phyloP scores from a whole-genome alignment of 129 eudicot genomes.

The Flaveria ramosissima region DNA sequence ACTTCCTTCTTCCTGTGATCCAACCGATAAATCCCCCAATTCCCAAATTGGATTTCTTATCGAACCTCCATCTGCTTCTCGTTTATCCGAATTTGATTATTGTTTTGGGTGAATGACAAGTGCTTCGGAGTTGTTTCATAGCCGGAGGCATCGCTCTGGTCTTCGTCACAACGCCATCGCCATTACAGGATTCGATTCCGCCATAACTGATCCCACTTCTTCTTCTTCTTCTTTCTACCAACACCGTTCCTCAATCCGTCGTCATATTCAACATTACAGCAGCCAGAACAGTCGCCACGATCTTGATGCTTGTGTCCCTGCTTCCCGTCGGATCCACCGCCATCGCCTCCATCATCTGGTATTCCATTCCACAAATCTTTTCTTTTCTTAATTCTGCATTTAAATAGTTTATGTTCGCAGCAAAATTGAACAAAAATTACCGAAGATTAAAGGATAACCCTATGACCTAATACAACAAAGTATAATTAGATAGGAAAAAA shows the following conservation, averaged over 20 bases:
- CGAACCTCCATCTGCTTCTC: too few relatives aligned
- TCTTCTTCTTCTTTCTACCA: constrained; percentile 15
- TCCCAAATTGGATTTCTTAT: too few relatives aligned
- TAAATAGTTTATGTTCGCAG: too few relatives aligned
- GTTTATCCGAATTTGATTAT: not conserved
- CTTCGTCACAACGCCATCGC: constrained; percentile 37
- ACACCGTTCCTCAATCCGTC: constrained; percentile 33
- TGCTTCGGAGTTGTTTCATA: constrained; percentile 68
- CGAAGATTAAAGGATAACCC: too few relatives aligned
- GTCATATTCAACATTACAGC: constrained; percentile 15
- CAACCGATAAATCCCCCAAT: too few relatives aligned
- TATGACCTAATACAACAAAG: too few relatives aligned
- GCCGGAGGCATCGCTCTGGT: constrained; percentile 60
- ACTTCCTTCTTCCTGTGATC: too few relatives aligned
- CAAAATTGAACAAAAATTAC: too few relatives aligned
- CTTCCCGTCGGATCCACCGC: constrained; percentile 43
- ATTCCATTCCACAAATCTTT: not conserved
- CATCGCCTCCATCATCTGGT: constrained; percentile 23
- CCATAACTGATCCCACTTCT: constrained; percentile 7
- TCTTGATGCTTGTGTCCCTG: constrained; percentile 31
- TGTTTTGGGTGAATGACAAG: constrained; percentile 59
- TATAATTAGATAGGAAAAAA: too few relatives aligned
- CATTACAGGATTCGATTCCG: constrained; percentile 28
- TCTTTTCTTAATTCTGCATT: too few relatives aligned
- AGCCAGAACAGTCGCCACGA: constrained; percentile 31